Conservation (phyloP, 1,284 basidiomycete species). For the Ganoderma resinaceum region DNA sequence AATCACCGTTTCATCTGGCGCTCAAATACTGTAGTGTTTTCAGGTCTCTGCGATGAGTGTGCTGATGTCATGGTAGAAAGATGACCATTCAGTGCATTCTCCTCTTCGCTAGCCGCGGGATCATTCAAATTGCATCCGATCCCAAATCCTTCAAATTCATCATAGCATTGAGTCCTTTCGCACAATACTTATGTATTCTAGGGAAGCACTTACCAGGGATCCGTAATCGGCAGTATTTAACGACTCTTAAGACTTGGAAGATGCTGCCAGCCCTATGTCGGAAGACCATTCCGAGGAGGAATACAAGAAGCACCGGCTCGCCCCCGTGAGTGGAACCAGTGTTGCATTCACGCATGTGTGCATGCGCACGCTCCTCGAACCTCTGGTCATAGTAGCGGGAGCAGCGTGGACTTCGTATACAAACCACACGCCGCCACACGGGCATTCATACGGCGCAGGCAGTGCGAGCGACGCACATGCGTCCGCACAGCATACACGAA, state of each 20-base stretch:
- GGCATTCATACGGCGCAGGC: not conserved
- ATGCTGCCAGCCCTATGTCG: not conserved
- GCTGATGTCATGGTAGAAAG: conserved; percentile 2
- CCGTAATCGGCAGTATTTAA: not conserved
- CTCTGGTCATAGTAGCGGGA: not conserved
- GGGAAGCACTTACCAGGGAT: not conserved
- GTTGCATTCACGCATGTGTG: not conserved
- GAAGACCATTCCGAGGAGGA: not conserved
- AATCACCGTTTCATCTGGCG: no score
- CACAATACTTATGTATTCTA: not conserved
- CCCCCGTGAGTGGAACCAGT: not conserved
- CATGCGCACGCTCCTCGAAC: not conserved
- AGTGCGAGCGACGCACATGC: not conserved
- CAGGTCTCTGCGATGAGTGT: not conserved
- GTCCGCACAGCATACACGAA: conserved; percentile 1
- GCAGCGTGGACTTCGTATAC: not conserved
- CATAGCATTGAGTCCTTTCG: not conserved
- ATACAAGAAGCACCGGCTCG: not conserved
- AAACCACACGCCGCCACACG: not conserved
- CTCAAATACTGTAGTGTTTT: not conserved
- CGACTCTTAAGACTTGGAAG: not conserved
- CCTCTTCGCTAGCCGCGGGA: not conserved
- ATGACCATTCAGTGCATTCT: not conserved
- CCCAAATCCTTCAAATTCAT: not conserved
- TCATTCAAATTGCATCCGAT: not conserved